These are phyloP conservation scores for Nymphaea colorata DNA, from an alignment of 164 flowering plant genomes.

Conservation along the genomic window DNA sequence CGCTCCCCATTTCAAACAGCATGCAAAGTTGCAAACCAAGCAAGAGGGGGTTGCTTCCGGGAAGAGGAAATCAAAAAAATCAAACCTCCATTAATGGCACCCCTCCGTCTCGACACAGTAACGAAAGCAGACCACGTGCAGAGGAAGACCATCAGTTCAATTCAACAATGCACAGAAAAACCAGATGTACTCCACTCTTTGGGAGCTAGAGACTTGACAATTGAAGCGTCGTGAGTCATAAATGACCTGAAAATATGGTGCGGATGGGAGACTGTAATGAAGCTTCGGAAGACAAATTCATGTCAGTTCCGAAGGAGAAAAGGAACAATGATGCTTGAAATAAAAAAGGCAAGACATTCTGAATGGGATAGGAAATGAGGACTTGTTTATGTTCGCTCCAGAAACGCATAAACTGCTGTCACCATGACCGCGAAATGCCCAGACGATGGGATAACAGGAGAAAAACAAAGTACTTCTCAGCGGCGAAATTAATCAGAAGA, in stretches of 20 bases:
- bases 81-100: neutral
- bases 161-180: neutral
- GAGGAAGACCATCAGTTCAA: neutral
- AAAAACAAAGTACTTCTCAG: no score
- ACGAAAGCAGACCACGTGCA: neutral
- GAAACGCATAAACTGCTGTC: no score
- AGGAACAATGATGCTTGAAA: no score
- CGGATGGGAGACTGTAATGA: neutral
- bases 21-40: neutral
- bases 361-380: no score
- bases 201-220: no score
- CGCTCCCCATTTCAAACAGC: neutral
- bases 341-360: no score
- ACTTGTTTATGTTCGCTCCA: no score
- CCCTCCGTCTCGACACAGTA: neutral
- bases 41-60: neutral
- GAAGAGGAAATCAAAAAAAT: neutral
- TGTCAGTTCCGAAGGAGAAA: neutral
- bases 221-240: no score
- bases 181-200: neutral
- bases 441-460: no score
- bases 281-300: neutral
- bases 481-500: no score
- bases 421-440: no score
- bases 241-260: no score